Conservation (phyloP, 2,329 filamentous ascomycete species). For the Aspergillus udagawae region DNA sequence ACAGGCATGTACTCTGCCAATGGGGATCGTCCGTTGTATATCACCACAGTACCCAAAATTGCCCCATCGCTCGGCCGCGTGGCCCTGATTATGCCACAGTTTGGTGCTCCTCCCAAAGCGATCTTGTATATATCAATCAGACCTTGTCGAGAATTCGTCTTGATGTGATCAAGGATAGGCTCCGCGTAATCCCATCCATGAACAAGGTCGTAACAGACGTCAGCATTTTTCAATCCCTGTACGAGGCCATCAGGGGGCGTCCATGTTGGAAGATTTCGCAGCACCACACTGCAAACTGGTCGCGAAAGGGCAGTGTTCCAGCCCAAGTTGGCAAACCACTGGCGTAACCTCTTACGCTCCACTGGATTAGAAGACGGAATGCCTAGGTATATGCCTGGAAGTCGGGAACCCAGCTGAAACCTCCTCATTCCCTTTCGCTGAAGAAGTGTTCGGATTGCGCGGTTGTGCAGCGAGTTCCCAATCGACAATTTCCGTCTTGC, state of each 20-base stretch:
- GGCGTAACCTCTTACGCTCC: constrained; percentile 58
- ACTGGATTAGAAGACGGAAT: constrained; percentile 66
- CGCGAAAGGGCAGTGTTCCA: constrained; percentile 71
- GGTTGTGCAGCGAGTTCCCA: constrained; percentile 80
- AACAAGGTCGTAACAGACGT: constrained; percentile 77
- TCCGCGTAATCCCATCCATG: constrained; percentile 74
- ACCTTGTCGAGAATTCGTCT: constrained; percentile 69
- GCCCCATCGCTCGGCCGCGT: constrained; percentile 64
- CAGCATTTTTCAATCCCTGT: constrained; percentile 67
- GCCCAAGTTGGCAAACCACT: constrained; percentile 85
- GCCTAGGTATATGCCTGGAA: constrained; percentile 82
- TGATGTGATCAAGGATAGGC: constrained; percentile 69
- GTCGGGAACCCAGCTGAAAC: constrained; percentile 74
- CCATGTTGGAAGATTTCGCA: constrained; percentile 71
- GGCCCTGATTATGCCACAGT: constrained; percentile 78
- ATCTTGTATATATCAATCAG: constrained; percentile 74
- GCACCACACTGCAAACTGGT: constrained; percentile 66
- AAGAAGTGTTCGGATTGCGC: constrained; percentile 71
- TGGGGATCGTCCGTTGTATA: constrained; percentile 67
- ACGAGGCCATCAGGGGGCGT: constrained; percentile 70
- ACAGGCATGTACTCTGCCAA: constrained; percentile 68
- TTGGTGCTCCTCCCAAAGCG: constrained; percentile 65
- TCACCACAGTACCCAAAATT: constrained; percentile 74
- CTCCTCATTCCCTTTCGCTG: constrained; percentile 70
- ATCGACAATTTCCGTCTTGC: constrained; percentile 82